phyloP scores from a whole-genome alignment of 225 moss, liverwort and hornwort genomes.

The Ulota crispa region DNA sequence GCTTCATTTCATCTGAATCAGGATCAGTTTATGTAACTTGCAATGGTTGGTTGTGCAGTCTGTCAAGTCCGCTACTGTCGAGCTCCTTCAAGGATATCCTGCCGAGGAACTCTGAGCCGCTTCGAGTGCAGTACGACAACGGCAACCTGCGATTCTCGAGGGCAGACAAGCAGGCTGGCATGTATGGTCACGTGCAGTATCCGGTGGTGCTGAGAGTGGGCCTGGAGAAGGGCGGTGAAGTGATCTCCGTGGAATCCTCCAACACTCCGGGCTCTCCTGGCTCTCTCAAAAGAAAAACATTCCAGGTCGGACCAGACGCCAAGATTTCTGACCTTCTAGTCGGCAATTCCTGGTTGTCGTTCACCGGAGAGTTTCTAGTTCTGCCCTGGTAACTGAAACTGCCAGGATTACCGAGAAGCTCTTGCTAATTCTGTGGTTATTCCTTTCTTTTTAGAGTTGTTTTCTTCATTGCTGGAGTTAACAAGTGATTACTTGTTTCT shows the following conservation, averaged over 20 bases:
- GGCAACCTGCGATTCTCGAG: constrained; percentile 46
- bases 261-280: neutral
- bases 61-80: constrained; percentile 44
- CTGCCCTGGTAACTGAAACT: constrained; percentile 13
- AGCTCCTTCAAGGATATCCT: constrained; percentile 43
- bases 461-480: constrained; percentile 5
- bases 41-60: constrained; percentile 30
- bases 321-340: constrained; percentile 47
- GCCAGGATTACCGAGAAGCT: neutral
- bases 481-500: neutral
- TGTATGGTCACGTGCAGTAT: constrained; percentile 35
- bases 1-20: neutral
- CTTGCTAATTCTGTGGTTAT: neutral
- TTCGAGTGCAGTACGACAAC: constrained; percentile 44
- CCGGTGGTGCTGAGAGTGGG: constrained; percentile 40
- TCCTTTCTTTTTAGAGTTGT: neutral
- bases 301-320: constrained; percentile 47
- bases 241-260: constrained; percentile 37
- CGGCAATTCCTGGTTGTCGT: constrained; percentile 44
- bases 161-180: constrained; percentile 26
- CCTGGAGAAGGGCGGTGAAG: constrained; percentile 51
- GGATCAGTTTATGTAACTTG: neutral
- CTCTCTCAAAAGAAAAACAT: constrained; percentile 22
- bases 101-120: constrained; percentile 31
- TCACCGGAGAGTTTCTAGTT: constrained; percentile 45